A percentile compares a stretch with the other conserved stretches of the same genome.
Conservation (phyloP, 2,329 filamentous ascomycete genomes). For the Aspergillus spinulosporus region DNA sequence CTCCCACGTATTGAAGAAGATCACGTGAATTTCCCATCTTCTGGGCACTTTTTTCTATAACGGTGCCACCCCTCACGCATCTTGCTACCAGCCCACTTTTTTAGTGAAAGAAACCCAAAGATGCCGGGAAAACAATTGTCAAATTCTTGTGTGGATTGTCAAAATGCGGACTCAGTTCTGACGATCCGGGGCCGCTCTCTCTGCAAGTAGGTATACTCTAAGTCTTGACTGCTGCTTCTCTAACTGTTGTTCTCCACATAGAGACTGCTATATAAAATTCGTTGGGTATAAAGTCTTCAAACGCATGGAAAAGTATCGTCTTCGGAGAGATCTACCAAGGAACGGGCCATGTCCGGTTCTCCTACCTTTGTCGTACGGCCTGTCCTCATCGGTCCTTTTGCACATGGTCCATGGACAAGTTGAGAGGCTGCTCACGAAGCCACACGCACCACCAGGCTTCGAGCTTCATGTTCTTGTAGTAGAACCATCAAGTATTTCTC, state of each 20-base stretch:
- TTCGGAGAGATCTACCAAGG: slow-evolving; percentile 40
- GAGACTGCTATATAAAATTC: slow-evolving; percentile 76
- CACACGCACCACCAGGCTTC: slow-evolving; percentile 64
- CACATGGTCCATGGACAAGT: slow-evolving; percentile 73
- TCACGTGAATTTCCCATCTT: slow-evolving; percentile 4
- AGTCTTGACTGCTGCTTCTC: neutral
- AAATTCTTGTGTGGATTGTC: slow-evolving; percentile 58
- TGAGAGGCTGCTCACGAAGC: slow-evolving; percentile 63
- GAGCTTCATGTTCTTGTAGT: slow-evolving; percentile 55
- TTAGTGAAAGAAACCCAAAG: slow-evolving; percentile 2
- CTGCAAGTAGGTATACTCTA: slow-evolving; percentile 53
- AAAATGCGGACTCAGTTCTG: slow-evolving; percentile 51
- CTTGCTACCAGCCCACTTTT: neutral
- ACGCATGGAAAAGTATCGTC: slow-evolving; percentile 67
- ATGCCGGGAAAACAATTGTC: slow-evolving; percentile 38
- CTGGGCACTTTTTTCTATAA: slow-evolving; percentile 10
- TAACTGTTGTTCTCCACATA: slow-evolving; percentile 33
- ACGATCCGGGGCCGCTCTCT: slow-evolving; percentile 60
- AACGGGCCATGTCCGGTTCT: slow-evolving; percentile 60
- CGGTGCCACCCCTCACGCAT: slow-evolving; percentile 1
- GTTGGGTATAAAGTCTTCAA: slow-evolving; percentile 77
- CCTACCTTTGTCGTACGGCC: slow-evolving; percentile 78
- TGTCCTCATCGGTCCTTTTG: slow-evolving; percentile 75
- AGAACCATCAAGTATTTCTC: slow-evolving; percentile 37
- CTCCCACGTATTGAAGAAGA: neutral